These are phyloP conservation scores for Cutaneotrichosporon sp. DNA, from an alignment of 1,284 basidiomycete genomes.

Conservation along the genomic window DNA sequence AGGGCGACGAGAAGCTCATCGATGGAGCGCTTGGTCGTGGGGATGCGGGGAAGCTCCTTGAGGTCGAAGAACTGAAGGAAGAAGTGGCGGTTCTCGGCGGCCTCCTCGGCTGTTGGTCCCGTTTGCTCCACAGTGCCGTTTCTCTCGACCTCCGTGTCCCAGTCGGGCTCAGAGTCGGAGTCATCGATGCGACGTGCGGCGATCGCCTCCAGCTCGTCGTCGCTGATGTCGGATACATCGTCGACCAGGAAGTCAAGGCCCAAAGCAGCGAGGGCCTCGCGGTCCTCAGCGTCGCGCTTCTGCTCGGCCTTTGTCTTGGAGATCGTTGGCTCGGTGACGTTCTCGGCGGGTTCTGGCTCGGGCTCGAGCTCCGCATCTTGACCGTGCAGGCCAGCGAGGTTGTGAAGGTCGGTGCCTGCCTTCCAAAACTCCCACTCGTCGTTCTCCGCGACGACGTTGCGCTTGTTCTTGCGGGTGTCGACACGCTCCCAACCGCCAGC, in stretches of 20 bases:
- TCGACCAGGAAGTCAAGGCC: not conserved
- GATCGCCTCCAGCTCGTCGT: not conserved
- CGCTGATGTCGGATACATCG: not conserved
- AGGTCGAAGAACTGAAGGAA: constrained; percentile 54
- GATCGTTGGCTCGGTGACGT: not conserved
- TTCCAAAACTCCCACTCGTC: not conserved
- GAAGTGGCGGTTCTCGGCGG: constrained; percentile 10
- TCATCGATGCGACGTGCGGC: not conserved
- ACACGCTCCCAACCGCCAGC: not conserved
- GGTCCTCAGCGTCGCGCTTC: not conserved
- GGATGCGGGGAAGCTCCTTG: constrained; percentile 46
- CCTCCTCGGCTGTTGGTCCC: not conserved
- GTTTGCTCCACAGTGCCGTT: not conserved
- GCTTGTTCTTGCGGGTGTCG: not conserved
- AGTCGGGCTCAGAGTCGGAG: not conserved
- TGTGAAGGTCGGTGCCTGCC: not conserved
- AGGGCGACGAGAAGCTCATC: constrained; percentile 37
- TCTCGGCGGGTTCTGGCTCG: not conserved
- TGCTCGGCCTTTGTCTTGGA: not conserved
- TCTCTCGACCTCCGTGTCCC: not conserved
- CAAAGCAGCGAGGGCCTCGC: not conserved
- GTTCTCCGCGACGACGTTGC: not conserved
- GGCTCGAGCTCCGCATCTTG: not conserved
- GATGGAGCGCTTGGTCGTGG: constrained; percentile 51
- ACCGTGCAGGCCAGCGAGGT: not conserved